Evolutionary conservation across 352 stramenopile genomes (phyloP).

Genomic region (Phytophthora quininea): DNA sequence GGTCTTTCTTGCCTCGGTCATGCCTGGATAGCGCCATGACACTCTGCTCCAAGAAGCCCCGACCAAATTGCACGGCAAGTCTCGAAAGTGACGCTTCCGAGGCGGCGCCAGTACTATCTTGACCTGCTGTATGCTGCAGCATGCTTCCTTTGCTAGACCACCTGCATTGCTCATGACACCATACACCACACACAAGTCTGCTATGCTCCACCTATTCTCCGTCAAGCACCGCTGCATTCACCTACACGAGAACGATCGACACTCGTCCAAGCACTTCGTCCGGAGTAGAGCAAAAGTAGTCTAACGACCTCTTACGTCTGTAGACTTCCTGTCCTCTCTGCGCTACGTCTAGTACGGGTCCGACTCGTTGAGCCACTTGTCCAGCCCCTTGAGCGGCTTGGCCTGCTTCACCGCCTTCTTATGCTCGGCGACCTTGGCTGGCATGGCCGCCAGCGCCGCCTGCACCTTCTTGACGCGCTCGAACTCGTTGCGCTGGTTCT

Average conservation of each 20-base stretch:
- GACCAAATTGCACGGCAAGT: conserved; percentile 5
- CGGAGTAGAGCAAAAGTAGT: conserved; percentile 16
- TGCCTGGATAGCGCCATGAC: conserved; percentile 30
- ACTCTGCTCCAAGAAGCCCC: neutral
- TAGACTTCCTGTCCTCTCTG: conserved; percentile 18
- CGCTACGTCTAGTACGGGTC: conserved; percentile 72
- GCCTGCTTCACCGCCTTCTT: conserved; percentile 83
- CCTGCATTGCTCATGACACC: too few species aligned
- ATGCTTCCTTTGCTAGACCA: too few species aligned
- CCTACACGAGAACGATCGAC: neutral
- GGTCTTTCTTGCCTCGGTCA: conserved; percentile 17
- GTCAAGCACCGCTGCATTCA: conserved; percentile 1
- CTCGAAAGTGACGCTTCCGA: conserved; percentile 26
- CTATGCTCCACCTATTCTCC: too few species aligned
- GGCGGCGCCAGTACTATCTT: too few species aligned
- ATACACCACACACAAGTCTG: too few species aligned
- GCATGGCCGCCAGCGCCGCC: conserved; percentile 80
- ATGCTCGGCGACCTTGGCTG: conserved; percentile 86
- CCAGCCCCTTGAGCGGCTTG: conserved; percentile 86
- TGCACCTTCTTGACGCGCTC: conserved; percentile 90
- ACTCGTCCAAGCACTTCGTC: neutral
- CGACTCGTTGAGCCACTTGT: conserved; percentile 89
- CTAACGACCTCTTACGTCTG: neutral
- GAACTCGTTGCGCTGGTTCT: conserved; percentile 84
- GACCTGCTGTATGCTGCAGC: too few species aligned